These are phyloP conservation scores for Aethionema arabicum DNA, from an alignment of 345 rosid species.

Conservation along the genomic window DNA sequence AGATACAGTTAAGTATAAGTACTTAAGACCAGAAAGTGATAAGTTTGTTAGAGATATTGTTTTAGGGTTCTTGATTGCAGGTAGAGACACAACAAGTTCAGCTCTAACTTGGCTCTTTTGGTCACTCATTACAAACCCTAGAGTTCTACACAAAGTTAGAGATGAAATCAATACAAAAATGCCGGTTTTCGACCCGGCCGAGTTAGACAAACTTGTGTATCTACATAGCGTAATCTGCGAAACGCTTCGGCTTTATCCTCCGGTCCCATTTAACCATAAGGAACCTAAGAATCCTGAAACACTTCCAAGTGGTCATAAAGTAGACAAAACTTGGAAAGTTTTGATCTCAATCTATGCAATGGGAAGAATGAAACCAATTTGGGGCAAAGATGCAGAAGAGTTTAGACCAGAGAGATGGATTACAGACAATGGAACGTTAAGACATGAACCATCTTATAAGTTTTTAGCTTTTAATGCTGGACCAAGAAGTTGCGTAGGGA, in stretches of 20 bases:
- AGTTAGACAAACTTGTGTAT: slow-evolving; percentile 31
- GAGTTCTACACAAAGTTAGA: slow-evolving; percentile 37
- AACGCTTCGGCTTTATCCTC: slow-evolving; percentile 32
- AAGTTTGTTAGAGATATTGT: slow-evolving; percentile 48
- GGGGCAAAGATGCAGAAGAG: slow-evolving; percentile 41
- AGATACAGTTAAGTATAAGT: slow-evolving; percentile 5
- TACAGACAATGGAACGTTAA: slow-evolving; percentile 24
- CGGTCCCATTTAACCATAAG: slow-evolving; percentile 15
- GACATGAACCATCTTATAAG: slow-evolving; percentile 18
- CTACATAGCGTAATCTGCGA: slow-evolving; percentile 4
- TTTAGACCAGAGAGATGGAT: slow-evolving; percentile 46
- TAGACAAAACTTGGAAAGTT: neutral
- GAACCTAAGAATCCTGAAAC: neutral
- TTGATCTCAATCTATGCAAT: neutral
- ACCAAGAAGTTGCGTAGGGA: slow-evolving; percentile 17
- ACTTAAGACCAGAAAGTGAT: slow-evolving; percentile 12
- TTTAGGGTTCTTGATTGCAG: slow-evolving; percentile 44
- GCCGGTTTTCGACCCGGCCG: neutral
- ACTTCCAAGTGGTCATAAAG: slow-evolving; percentile 35
- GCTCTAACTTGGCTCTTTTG: slow-evolving; percentile 50
- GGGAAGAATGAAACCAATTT: slow-evolving; percentile 38
- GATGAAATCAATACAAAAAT: slow-evolving; percentile 37
- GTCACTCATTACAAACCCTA: slow-evolving; percentile 40
- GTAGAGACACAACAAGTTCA: slow-evolving; percentile 37
- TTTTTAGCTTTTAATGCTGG: slow-evolving; percentile 16